Percentiles rank a stretch among this genome's conserved stretches.
Evolutionary conservation across 2,329 filamentous ascomycete species (phyloP).

Genomic region (Huntiella moniliformis): DNA sequence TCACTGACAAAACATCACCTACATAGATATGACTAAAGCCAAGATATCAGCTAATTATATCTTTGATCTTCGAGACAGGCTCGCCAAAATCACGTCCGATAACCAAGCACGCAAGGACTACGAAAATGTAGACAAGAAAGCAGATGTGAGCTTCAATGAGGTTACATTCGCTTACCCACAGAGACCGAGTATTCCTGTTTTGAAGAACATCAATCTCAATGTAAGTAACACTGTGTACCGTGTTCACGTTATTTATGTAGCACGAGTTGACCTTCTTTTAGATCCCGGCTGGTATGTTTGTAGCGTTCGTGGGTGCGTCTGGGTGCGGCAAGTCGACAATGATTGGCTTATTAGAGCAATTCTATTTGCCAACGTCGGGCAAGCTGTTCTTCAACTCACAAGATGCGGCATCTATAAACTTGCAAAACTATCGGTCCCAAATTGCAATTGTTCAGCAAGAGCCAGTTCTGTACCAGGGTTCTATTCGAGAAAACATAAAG

Average conservation of each 20-base stretch:
- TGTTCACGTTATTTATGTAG: no score
- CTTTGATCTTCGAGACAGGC: constrained; percentile 21
- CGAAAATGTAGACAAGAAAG: constrained; percentile 14
- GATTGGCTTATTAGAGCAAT: constrained; percentile 30
- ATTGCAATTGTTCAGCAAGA: constrained; percentile 25
- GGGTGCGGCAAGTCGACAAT: constrained; percentile 44
- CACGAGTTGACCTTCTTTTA: constrained; percentile 2
- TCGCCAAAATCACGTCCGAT: constrained; percentile 17
- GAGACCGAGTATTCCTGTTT: constrained; percentile 19
- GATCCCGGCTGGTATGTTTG: constrained; percentile 28
- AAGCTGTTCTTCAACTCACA: constrained; percentile 16
- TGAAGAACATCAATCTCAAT: constrained; percentile 22
- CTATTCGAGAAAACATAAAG: constrained; percentile 36
- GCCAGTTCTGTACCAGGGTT: constrained; percentile 27
- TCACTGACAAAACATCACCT: not conserved
- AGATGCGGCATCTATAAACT: constrained; percentile 17
- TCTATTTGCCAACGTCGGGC: constrained; percentile 22
- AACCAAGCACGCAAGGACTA: constrained; percentile 10
- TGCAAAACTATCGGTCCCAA: constrained; percentile 18
- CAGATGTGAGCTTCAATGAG: constrained; percentile 28
- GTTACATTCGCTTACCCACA: constrained; percentile 40
- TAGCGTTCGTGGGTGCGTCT: constrained; percentile 37
- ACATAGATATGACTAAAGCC: constrained; percentile 27
- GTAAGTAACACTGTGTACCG: constrained; percentile 9
- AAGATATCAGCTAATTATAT: constrained; percentile 30